Base-by-base conservation (phyloP, 768 basidiomycete genomes). In the Cyathus striatus region DNA sequence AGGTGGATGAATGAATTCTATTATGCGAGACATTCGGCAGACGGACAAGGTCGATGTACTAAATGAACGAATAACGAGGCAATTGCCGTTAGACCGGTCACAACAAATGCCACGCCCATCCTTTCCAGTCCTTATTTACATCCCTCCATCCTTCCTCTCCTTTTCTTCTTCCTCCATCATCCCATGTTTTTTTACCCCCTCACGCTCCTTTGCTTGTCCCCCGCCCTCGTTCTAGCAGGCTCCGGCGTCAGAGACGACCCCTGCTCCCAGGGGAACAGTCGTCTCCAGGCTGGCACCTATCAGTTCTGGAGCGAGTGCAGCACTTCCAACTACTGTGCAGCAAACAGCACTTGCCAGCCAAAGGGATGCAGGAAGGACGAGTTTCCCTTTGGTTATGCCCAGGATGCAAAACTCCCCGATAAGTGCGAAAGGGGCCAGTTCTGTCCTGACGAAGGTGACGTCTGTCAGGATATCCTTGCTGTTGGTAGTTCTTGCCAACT, bases 401-500 rank as follows among this genome's bases (percentile, higher is more conserved):
- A 61, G 41, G 65, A 57, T 16, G 60, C 62, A 4, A 39, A 61
- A 6, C 54, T 88, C 16, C 90, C 90, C 1, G 64, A 70, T 9
- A 70, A 77, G 50, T 93, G 90, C 55, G 57, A 65, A 6, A 49
- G 52, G 23, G 82, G 78, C 16, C 57, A 76, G 53, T 93, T 92
- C 60, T 93, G 90, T 60, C 89, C 89, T 0, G 90, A 93, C 53
- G 92, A 92, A 64, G 79, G 77, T 46, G 80, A 81, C 49, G 65
- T 60, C 6, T 94, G 90, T 64, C 76, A 82, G 54, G 49, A 62
- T 4, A 51, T 83, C 24, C 65, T 86, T 13, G 43, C 74, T 1
- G 79, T 89, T 3, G 81, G 72, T 21, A 82, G 78, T 48, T 57
- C 73, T 22, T 93, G 90, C 65, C 90, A 93, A 61, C 76, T 93